Base-by-base conservation (phyloP, 805 yeast genomes). In the Diddensiella santjacobensis region DNA sequence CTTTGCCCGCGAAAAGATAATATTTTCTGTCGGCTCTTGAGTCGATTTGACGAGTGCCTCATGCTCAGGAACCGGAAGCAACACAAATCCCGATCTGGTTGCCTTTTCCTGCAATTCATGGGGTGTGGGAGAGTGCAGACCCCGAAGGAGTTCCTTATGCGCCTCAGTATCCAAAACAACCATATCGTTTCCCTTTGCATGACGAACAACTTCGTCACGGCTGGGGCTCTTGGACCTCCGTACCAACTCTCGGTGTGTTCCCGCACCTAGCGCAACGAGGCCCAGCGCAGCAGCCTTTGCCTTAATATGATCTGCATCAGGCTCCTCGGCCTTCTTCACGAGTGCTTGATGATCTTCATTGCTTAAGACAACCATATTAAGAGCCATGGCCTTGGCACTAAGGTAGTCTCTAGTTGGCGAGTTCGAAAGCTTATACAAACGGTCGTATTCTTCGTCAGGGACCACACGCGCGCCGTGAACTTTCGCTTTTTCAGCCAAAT, bases 141-240 rank as follows among this genome's bases (percentile, higher is more conserved):
- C 26, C 8, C 47, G 43, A 2, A 45, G 20, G 17, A 62, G 51
- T 8, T 57, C 53, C 17, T 47, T 49, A 26, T 58, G 71, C 22
- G 66, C 68, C 17, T 62, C 69, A 29, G 60, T 56, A 3, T 69
- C 55, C 4, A 72, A 22, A 13, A 67, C 53, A 3, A 56, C 60
- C 24, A 66, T 59, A 6, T 64, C 67, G 3, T 63, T 52, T 30
- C 53, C 59, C 26, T 50, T 51, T 11, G 72, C 70, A 42, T 57
- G 63, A 5, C 55, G 48, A 31, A 59, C 63, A 22, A 71, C 42
- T 26, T 65, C 68, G 4, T 56, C 53, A 45, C 59, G 60, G 1
- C 67, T 57, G 4, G 45, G 59, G 11, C 38, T 37, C 3, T 54
- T 49, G 3, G 68, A 59, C 3, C 44, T 45, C 31, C 66, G 55